phyloP scores from a whole-genome alignment of 805 yeast genomes.

The Barnettozyma californica region DNA sequence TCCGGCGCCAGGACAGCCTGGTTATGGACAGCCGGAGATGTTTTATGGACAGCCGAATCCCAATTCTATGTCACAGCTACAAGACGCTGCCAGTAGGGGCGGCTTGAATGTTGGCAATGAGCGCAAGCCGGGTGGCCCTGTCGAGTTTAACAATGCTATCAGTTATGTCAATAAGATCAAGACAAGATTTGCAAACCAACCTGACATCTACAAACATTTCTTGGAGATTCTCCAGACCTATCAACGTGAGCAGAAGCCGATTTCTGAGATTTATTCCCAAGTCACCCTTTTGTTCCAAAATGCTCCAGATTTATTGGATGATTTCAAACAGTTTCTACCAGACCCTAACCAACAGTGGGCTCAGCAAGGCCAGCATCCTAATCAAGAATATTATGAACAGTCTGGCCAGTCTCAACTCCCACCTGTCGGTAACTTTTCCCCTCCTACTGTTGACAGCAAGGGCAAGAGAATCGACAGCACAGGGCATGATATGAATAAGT shows the following conservation, averaged over 20 bases:
- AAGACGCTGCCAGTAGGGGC: slow-evolving; percentile 33
- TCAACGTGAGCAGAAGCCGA: slow-evolving; percentile 93
- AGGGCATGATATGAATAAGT: slow-evolving; percentile 16
- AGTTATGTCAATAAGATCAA: slow-evolving; percentile 94
- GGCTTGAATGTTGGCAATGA: slow-evolving; percentile 4
- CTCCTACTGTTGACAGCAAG: slow-evolving; percentile 40
- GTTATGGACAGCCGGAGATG: slow-evolving; percentile 7
- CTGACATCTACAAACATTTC: slow-evolving; percentile 92
- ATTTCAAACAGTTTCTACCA: slow-evolving; percentile 92
- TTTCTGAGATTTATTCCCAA: slow-evolving; percentile 91
- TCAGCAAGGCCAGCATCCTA: slow-evolving; percentile 13
- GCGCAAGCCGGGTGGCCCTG: slow-evolving; percentile 48
- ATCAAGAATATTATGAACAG: slow-evolving; percentile 25
- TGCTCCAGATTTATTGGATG: slow-evolving; percentile 92
- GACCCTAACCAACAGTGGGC: slow-evolving; percentile 37
- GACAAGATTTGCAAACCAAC: slow-evolving; percentile 87
- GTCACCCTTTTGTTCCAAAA: slow-evolving; percentile 83
- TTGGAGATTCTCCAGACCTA: slow-evolving; percentile 93
- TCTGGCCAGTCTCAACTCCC: slow-evolving; percentile 50
- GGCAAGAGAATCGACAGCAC: slow-evolving; percentile 16
- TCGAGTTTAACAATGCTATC: slow-evolving; percentile 96
- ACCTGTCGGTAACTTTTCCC: slow-evolving; percentile 85
- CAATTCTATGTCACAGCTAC: slow-evolving; percentile 29
- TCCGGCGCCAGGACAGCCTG: slow-evolving; percentile 10
- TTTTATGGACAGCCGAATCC: slow-evolving; percentile 14